These are phyloP conservation scores for Nigrospora oryzae DNA, from an alignment of 2,329 filamentous ascomycete genomes.

Conservation along the genomic window DNA sequence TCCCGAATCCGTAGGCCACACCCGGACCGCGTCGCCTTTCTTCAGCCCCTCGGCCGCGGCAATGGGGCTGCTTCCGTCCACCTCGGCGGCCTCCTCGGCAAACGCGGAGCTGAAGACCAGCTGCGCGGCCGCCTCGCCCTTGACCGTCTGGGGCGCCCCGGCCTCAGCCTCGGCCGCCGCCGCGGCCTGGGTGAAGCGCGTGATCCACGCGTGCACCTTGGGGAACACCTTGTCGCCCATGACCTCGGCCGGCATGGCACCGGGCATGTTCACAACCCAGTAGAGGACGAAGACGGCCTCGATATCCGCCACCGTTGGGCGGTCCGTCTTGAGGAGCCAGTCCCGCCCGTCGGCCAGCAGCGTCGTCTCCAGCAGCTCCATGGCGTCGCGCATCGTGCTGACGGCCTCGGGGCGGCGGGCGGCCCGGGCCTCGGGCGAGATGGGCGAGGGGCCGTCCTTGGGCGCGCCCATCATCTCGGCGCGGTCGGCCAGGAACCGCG, in stretches of 20 bases:
- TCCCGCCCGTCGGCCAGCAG: constrained; percentile 57
- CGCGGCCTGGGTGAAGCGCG: constrained; percentile 46
- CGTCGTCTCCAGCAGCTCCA: constrained; percentile 52
- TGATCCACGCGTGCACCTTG: constrained; percentile 54
- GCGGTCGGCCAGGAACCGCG: constrained; percentile 51
- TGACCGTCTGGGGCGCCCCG: constrained; percentile 30
- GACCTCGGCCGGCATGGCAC: constrained; percentile 41
- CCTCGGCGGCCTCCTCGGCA: constrained; percentile 30
- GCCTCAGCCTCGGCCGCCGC: constrained; percentile 27
- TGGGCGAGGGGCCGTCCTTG: constrained; percentile 7
- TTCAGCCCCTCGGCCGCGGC: constrained; percentile 36
- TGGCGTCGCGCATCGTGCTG: constrained; percentile 41
- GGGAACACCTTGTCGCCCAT: constrained; percentile 48
- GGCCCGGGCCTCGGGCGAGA: constrained; percentile 15
- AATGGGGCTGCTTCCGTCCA: constrained; percentile 41
- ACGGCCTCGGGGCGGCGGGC: constrained; percentile 43
- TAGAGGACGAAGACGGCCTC: constrained; percentile 61
- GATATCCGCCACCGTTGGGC: constrained; percentile 56
- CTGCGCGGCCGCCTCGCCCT: constrained; percentile 44
- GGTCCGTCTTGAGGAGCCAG: constrained; percentile 49
- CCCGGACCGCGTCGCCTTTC: constrained; percentile 43
- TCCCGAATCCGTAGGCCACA: constrained; percentile 57
- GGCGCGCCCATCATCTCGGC: constrained; percentile 24
- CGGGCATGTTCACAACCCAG: constrained; percentile 51
- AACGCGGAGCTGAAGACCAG: constrained; percentile 36